Conservation (phyloP, 164 flowering plant species). For the Dillenia suffruticosa region DNA sequence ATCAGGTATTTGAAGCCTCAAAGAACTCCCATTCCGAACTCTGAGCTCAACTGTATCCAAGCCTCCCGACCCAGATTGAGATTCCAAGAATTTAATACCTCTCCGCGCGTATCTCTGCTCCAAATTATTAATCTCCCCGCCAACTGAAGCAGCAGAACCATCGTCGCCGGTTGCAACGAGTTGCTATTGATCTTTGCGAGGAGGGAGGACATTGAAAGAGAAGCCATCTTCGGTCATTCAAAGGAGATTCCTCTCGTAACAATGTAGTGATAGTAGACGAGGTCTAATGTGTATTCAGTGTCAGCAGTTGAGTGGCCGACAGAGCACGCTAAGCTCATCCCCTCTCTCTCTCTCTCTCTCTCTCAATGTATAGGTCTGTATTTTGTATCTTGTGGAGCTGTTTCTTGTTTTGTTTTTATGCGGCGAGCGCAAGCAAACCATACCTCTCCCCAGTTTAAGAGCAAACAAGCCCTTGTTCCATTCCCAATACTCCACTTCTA, state of each 20-base stretch:
- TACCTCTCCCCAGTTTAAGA: too few species aligned
- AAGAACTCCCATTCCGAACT: constrained; percentile 82
- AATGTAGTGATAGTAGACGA: too few species aligned
- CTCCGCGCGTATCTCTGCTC: constrained; percentile 71
- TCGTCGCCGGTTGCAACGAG: neutral
- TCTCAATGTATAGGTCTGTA: too few species aligned
- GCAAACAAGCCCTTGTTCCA: too few species aligned
- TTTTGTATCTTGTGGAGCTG: too few species aligned
- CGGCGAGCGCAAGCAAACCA: too few species aligned
- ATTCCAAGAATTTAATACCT: constrained; percentile 67
- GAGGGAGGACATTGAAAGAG: constrained; percentile 23
- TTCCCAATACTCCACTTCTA: too few species aligned
- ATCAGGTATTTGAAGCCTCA: constrained; percentile 52
- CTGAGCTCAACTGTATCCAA: constrained; percentile 50
- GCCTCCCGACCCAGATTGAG: constrained; percentile 10
- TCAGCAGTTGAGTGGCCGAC: too few species aligned
- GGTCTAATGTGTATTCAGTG: too few species aligned
- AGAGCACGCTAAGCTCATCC: constrained; percentile 16
- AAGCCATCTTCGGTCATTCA: constrained; percentile 13
- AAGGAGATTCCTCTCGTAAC: too few species aligned
- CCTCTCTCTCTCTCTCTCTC: neutral
- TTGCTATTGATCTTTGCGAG: constrained; percentile 12
- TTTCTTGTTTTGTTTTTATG: too few species aligned
- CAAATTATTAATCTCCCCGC: constrained; percentile 13
- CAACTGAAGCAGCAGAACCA: too few species aligned